Conservation (phyloP, 441 rosid species). For the Arabidopsis hybrid region DNA sequence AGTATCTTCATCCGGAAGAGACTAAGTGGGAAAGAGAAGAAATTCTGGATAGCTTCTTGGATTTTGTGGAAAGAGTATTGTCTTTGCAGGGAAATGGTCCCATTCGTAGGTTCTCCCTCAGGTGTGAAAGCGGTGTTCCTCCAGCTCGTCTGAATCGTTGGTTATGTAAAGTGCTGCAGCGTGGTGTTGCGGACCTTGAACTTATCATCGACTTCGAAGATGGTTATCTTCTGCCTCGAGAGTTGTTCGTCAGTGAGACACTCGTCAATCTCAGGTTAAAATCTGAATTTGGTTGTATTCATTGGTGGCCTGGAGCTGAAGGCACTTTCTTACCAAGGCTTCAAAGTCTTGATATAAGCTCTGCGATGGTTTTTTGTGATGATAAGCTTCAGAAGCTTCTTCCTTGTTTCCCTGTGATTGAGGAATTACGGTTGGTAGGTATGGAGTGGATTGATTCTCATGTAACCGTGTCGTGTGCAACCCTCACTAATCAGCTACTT, state of each 20-base stretch:
- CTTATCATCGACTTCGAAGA: background rate
- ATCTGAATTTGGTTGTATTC: background rate
- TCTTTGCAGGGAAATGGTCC: constrained; percentile 7
- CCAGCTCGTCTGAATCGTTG: constrained; percentile 7
- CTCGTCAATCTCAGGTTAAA: constrained; percentile 4
- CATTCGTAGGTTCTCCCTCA: constrained; percentile 3
- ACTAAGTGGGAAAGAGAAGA: background rate
- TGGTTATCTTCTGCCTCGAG: background rate
- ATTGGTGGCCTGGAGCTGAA: background rate
- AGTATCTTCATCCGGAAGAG: background rate
- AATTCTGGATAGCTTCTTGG: background rate
- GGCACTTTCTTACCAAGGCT: constrained; percentile 21
- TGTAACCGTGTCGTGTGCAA: constrained; percentile 15
- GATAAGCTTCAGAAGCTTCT: background rate
- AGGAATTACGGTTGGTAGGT: background rate
- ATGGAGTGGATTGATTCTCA: constrained; percentile 7
- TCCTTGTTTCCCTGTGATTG: constrained; percentile 29
- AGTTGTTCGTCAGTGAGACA: constrained; percentile 18
- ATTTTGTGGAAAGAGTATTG: constrained; percentile 3
- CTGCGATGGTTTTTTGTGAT: background rate
- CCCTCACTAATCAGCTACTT: background rate
- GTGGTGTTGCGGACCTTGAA: constrained; percentile 17
- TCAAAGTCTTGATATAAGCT: constrained; percentile 22
- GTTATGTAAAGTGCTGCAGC: constrained; percentile 1
- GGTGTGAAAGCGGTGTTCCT: constrained; percentile 2